Evolutionary conservation across 2,329 filamentous ascomycete species (phyloP).

Genomic region (Fusarium zealandicum): DNA sequence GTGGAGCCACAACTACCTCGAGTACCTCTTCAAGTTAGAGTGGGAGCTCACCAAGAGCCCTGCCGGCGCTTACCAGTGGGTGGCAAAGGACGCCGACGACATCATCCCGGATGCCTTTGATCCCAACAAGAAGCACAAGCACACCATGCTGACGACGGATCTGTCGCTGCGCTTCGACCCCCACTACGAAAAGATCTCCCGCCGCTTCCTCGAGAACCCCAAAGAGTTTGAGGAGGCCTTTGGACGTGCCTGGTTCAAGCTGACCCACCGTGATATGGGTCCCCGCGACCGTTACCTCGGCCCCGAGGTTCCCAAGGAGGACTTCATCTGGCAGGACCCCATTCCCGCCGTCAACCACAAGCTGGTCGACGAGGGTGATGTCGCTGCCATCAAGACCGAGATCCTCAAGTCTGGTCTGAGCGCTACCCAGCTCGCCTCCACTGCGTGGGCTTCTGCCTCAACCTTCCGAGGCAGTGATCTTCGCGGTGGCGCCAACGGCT

Average conservation of each 20-base stretch:
- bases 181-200: slow-evolving; percentile 79
- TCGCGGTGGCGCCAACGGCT: slow-evolving; percentile 82
- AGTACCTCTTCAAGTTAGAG: slow-evolving; percentile 81
- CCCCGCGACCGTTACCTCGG: slow-evolving; percentile 75
- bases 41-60: slow-evolving; percentile 81
- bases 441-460: slow-evolving; percentile 74
- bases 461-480: slow-evolving; percentile 80
- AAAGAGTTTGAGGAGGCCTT: slow-evolving; percentile 75
- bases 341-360: slow-evolving; percentile 67
- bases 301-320: slow-evolving; percentile 75
- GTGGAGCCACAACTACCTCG: slow-evolving; percentile 77
- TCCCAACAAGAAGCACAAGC: slow-evolving; percentile 31
- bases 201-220: slow-evolving; percentile 72
- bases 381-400: slow-evolving; percentile 70
- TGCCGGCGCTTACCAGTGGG: slow-evolving; percentile 79
- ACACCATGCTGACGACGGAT: slow-evolving; percentile 35
- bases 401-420: slow-evolving; percentile 69
- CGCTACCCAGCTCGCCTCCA: slow-evolving; percentile 66
- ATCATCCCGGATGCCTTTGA: slow-evolving; percentile 49
- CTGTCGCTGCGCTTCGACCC: slow-evolving; percentile 76
- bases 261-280: slow-evolving; percentile 81
- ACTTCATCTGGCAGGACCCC: slow-evolving; percentile 78
- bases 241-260: slow-evolving; percentile 81
- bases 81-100: slow-evolving; percentile 62
- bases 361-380: slow-evolving; percentile 67